Evolutionary conservation across 225 moss, liverwort and hornwort genomes (phyloP).

Genomic region (Physcomitrium patens): DNA sequence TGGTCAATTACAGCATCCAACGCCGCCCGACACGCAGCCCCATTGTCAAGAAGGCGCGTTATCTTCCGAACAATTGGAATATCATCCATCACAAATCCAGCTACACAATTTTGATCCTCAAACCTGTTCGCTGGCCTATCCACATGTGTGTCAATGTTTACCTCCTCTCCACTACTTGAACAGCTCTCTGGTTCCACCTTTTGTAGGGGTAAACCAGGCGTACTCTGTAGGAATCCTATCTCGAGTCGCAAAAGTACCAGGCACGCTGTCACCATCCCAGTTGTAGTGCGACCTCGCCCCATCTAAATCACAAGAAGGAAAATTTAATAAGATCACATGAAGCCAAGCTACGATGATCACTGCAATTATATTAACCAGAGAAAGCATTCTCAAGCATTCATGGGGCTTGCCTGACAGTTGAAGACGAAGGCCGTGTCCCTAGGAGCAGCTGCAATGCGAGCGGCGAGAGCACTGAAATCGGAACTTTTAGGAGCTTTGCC

Average conservation of each 20-base stretch:
- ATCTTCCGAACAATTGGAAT: slow-evolving; percentile 99
- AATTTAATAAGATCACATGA: slow-evolving; percentile 21
- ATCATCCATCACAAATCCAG: slow-evolving; percentile 99
- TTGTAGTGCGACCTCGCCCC: slow-evolving; percentile 99
- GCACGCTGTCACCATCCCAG: slow-evolving; percentile 97
- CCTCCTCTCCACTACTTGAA: slow-evolving; percentile 91
- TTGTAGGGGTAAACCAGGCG: slow-evolving; percentile 53
- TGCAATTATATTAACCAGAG: slow-evolving; percentile 25
- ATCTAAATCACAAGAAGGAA: slow-evolving; percentile 58
- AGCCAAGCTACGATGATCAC: slow-evolving; percentile 7
- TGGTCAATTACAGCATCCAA: slow-evolving; percentile 96
- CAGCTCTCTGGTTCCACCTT: slow-evolving; percentile 65
- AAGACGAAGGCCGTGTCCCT: slow-evolving; percentile 90
- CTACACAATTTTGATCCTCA: slow-evolving; percentile 62
- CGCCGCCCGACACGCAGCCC: slow-evolving; percentile 87
- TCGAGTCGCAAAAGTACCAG: slow-evolving; percentile 90
- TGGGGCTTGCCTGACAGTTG: slow-evolving; percentile 84
- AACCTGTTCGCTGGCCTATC: slow-evolving; percentile 72
- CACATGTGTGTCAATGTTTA: slow-evolving; percentile 68
- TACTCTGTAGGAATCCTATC: slow-evolving; percentile 71
- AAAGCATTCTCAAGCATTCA: slow-evolving; percentile 4
- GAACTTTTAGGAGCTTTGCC: slow-evolving; percentile 99
- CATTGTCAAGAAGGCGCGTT: slow-evolving; percentile 86
- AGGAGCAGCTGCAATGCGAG: slow-evolving; percentile 79
- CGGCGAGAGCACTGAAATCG: slow-evolving; percentile 86